A percentile compares a stretch with the other conserved stretches of the same genome.
These are phyloP conservation scores for Zygosaccharomyces pseudobailii DNA, from an alignment of 1,139 yeast species.

Conservation along the genomic window DNA sequence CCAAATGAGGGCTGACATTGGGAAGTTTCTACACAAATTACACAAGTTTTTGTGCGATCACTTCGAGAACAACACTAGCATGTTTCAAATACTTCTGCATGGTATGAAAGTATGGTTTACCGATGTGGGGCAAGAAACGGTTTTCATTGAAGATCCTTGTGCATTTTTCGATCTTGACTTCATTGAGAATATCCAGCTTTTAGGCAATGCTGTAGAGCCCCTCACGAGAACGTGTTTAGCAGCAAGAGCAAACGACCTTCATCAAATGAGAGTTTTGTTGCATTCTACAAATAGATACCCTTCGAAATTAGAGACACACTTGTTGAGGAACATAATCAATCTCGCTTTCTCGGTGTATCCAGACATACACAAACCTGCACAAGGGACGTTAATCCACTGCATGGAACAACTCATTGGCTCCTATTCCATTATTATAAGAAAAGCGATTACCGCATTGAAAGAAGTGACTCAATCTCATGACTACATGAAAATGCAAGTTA, in stretches of 20 bases:
- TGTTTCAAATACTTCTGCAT: constrained; percentile 61
- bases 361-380: constrained; percentile 68
- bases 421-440: constrained; percentile 47
- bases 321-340: constrained; percentile 66
- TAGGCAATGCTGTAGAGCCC: constrained; percentile 52
- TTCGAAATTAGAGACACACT: constrained; percentile 57
- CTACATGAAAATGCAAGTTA: constrained; percentile 60
- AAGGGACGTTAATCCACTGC: constrained; percentile 60
- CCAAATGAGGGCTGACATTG: constrained; percentile 56
- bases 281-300: constrained; percentile 75
- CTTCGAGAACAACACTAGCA: constrained; percentile 63
- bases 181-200: constrained; percentile 43
- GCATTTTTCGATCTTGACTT: constrained; percentile 43
- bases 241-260: constrained; percentile 71
- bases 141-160: constrained; percentile 53
- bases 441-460: constrained; percentile 40
- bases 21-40: constrained; percentile 61
- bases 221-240: constrained; percentile 76
- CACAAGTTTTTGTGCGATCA: constrained; percentile 46
- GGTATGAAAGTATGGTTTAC: constrained; percentile 76
- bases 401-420: constrained; percentile 74
- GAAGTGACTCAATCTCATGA: constrained; percentile 52
- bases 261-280: constrained; percentile 66
- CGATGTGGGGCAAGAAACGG: constrained; percentile 73
- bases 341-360: constrained; percentile 69